Evolutionary conservation across 768 basidiomycete genomes (phyloP), one percentile per base, ranked within the genome.

Genomic region (Mycena galericulata): DNA sequence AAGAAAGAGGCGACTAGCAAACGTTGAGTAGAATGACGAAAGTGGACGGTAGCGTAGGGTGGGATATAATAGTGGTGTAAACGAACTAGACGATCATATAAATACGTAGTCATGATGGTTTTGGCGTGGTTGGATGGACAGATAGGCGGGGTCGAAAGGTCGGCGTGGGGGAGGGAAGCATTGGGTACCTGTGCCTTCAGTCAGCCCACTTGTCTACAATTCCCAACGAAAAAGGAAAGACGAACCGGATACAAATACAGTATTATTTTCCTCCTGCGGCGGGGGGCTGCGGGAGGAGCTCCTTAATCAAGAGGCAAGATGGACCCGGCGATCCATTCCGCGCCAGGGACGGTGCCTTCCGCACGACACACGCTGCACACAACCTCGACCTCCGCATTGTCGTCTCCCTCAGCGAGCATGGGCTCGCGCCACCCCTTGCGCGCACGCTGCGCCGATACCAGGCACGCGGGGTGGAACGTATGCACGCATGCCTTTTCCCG

Each of bases 311-410:
- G 60, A 20, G 69, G 69, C 47, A 66, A n/a, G 34, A 57, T 58
- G 11, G n/a, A 40, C 27, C 70, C 66, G 55, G n/a, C 46, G 4
- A 68, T 15, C 93, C 93, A 95, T 47, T 91, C 91, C 17, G 76
- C 80, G 75, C 83, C 84, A 38, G 83, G 81, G 22, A 94, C 84
- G 62, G 78, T 82, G 18, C 93, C 93, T n/a, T 83, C 81, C 41
- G 85, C 84, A 53, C 92, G 78, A 73, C 93, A 95, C 9, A 91
- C 85, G 1, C 92, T 90, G 76, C 93, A 94, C 20, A 87, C 86
- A n/a, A 93, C 91, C 75, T 91, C 88, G 0, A 93, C 88, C 24
- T 75, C 74, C 17, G n/a, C n/a, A n/a, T 79, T 77, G 17, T 76
- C 77, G 26, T 75, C 77, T 1, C 80, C 81, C 1, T 76, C 73